Percentiles rank a stretch among this genome's conserved stretches.
phyloP scores from a whole-genome alignment of 2,329 filamentous ascomycete species.

The Thielaviopsis punctulata region DNA sequence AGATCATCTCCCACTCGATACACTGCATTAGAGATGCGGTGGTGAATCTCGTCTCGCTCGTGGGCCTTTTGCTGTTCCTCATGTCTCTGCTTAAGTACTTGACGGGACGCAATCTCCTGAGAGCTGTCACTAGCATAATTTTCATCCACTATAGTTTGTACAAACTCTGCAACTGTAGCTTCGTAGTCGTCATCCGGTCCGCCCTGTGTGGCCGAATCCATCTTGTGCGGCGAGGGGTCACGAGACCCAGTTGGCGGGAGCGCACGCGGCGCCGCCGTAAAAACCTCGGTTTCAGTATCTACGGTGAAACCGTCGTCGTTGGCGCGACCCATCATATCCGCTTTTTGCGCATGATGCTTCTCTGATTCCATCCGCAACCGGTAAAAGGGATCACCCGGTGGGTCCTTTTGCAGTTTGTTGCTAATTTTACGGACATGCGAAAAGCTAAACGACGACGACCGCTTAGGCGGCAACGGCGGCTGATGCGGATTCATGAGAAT shows the following conservation, averaged over 20 bases:
- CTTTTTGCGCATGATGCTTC: slow-evolving; percentile 15
- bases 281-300: background rate
- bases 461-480: slow-evolving; percentile 16
- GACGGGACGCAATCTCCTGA: slow-evolving; percentile 3
- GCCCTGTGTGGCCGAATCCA: slow-evolving; percentile 11
- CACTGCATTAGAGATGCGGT: slow-evolving; percentile 6
- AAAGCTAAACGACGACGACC: slow-evolving; percentile 18
- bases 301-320: background rate
- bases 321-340: slow-evolving; percentile 1
- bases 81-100: slow-evolving; percentile 4
- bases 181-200: slow-evolving; percentile 14
- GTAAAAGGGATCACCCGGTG: slow-evolving; percentile 33
- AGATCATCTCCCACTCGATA: slow-evolving; percentile 4
- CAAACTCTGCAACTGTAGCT: slow-evolving; percentile 12
- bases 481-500: slow-evolving; percentile 14
- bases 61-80: background rate
- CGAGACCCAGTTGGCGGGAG: background rate
- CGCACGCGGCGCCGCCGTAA: background rate
- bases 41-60: slow-evolving; percentile 6
- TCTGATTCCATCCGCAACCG: slow-evolving; percentile 27
- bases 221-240: background rate
- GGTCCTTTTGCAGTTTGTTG: slow-evolving; percentile 41
- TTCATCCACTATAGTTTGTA: slow-evolving; percentile 6
- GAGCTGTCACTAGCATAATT: slow-evolving; percentile 9
- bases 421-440: slow-evolving; percentile 32